Percentiles rank a stretch among this genome's conserved stretches.
phyloP scores from a whole-genome alignment of 2,329 filamentous ascomycete species.

The Cordyceps javanica region DNA sequence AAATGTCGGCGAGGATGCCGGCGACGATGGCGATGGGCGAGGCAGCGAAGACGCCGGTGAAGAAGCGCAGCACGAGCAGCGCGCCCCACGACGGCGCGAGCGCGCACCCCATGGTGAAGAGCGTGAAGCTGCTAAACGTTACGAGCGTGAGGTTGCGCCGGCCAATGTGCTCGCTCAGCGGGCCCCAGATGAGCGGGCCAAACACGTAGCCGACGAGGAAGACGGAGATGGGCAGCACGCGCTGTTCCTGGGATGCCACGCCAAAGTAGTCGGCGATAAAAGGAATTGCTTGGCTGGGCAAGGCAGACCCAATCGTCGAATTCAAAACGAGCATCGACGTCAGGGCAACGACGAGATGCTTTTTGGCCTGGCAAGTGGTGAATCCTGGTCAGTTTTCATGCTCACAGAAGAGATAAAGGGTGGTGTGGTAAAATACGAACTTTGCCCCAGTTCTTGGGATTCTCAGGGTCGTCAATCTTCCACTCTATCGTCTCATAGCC shows the following conservation, averaged over 20 bases:
- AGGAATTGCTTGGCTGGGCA: slow-evolving; percentile 57
- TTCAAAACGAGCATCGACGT: slow-evolving; percentile 59
- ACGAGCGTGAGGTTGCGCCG: slow-evolving; percentile 40
- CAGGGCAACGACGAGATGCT: slow-evolving; percentile 46
- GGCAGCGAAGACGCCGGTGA: slow-evolving; percentile 48
- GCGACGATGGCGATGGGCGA: slow-evolving; percentile 56
- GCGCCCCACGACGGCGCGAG: slow-evolving; percentile 46
- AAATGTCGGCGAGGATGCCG: slow-evolving; percentile 62
- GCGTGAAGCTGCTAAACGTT: slow-evolving; percentile 42
- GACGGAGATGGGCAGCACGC: slow-evolving; percentile 54
- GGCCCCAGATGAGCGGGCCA: slow-evolving; percentile 56
- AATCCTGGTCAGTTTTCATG: neutral
- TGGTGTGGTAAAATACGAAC: slow-evolving; percentile 20
- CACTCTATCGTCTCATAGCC: slow-evolving; percentile 36
- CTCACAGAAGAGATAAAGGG: neutral
- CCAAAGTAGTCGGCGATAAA: slow-evolving; percentile 52
- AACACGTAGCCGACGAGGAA: slow-evolving; percentile 60
- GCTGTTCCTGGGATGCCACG: slow-evolving; percentile 40
- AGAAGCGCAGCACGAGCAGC: slow-evolving; percentile 49
- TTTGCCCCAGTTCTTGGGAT: slow-evolving; percentile 47
- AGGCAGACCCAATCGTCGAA: slow-evolving; percentile 58
- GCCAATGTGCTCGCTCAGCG: slow-evolving; percentile 59
- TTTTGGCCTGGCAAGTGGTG: slow-evolving; percentile 42
- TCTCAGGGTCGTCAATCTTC: slow-evolving; percentile 42
- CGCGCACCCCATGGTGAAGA: slow-evolving; percentile 51